These are phyloP conservation scores for Plasmodium malariae DNA, from an alignment of 169 alveolate species.

Conservation along the genomic window DNA sequence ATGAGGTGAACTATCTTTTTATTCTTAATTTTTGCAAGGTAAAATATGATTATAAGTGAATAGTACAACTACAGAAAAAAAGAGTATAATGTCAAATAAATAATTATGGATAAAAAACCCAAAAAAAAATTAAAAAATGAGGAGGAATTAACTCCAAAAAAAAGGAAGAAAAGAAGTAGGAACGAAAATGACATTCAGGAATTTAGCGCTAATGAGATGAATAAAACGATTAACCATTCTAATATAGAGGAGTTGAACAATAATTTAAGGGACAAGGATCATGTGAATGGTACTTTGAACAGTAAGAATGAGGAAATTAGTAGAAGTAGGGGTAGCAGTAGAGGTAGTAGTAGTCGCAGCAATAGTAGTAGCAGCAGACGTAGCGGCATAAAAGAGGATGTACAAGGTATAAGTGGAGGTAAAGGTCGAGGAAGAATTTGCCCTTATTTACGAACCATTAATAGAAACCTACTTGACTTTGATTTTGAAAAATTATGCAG, in stretches of 20 bases:
- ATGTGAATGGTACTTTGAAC: background rate
- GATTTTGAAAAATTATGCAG: conserved; percentile 98
- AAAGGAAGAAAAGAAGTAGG: conserved; percentile 9
- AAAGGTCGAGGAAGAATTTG: conserved; percentile 82
- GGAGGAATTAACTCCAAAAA: background rate
- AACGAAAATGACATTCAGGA: background rate
- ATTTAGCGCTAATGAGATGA: background rate
- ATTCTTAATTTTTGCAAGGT: too few species aligned
- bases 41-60: too few species aligned
- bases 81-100: background rate
- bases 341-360: background rate
- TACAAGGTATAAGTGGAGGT: background rate
- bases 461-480: conserved; percentile 96
- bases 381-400: background rate
- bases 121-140: conserved; percentile 8
- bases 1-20: too few species aligned
- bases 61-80: too few species aligned
- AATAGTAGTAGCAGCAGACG: background rate
- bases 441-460: conserved; percentile 96
- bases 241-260: background rate
- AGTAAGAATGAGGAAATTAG: background rate
- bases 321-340: background rate
- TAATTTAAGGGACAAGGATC: background rate
- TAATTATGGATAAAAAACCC: conserved; percentile 10
- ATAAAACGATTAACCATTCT: background rate